Evolutionary conservation across 2,329 filamentous ascomycete genomes (phyloP), one percentile per base, ranked within the genome.

Genomic region (Calycina marina): DNA sequence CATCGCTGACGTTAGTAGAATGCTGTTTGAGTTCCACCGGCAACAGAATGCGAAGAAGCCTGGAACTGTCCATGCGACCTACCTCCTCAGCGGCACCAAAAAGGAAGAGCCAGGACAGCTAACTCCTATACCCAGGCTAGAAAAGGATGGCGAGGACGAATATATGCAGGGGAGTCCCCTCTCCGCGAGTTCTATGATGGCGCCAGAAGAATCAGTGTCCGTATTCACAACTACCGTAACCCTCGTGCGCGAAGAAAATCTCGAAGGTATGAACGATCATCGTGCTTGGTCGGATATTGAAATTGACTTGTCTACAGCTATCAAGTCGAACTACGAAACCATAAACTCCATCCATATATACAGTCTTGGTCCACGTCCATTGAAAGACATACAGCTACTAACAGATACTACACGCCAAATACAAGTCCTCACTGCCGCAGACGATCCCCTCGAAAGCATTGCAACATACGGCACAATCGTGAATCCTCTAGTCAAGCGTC

Each of bases 1-100:
- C 27, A 12, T 22, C 48, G 25, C 39, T 33, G 16, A 29, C 9
- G 14, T 37, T 41, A n/a, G 12, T 32, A 93, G 78, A 54, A 92
- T 90, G 70, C 72, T 86, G 11, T 92, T 72, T 56, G 81, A 93
- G 18, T 96, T 93, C 45, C 72, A 94, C 54, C 65, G 67, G 40
- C 70, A 65, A 35, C 80, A 93, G 52, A 93, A 85, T 55, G 65
- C 62, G 34, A 82, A 78, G 54, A 78, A 74, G 39, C 66, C 79
- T 0, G 69, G 72, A 14, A 77, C 73, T 15, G 63, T 94, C n/a
- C 72, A 92, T 58, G 90, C 88, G 27, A 94, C 85, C n/a, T 98
- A 94, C 56, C 62, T 94, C 30, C 53, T 98, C 28, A 79, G 76
- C 31, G 90, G 88, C 24, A 69, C 62, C 14, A 78, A 71, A 47